A percentile compares a stretch with the other conserved stretches of the same genome.
Evolutionary conservation across 2,329 filamentous ascomycete species (phyloP).

Genomic region (Trichoderma citrinoviride): DNA sequence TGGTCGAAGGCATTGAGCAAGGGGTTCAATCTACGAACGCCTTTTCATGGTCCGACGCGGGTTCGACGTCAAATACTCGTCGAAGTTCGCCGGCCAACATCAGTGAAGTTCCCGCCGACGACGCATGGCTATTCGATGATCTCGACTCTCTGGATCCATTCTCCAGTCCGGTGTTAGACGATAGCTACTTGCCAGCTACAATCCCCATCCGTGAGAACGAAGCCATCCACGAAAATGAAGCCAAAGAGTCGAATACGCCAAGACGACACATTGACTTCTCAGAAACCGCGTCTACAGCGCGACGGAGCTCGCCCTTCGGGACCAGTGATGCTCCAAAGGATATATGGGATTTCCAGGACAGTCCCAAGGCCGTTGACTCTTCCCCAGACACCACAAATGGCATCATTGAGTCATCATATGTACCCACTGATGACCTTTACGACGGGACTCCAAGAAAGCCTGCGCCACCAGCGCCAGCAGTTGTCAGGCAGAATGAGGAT

Average conservation of each 20-base stretch:
- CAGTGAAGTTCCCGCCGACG: slow-evolving; percentile 19
- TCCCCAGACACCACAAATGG: background rate
- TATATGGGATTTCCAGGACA: slow-evolving; percentile 25
- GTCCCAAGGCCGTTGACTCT: slow-evolving; percentile 16
- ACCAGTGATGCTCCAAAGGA: slow-evolving; percentile 18
- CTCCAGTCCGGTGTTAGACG: slow-evolving; percentile 30
- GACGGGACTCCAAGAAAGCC: slow-evolving; percentile 26
- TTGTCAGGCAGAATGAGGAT: background rate
- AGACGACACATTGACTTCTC: slow-evolving; percentile 33
- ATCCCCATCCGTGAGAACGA: slow-evolving; percentile 27
- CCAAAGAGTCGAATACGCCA: background rate
- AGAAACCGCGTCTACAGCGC: slow-evolving; percentile 36
- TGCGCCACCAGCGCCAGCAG: background rate
- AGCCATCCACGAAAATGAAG: background rate
- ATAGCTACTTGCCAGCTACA: slow-evolving; percentile 33
- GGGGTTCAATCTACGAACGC: background rate
- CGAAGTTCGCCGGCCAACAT: slow-evolving; percentile 32
- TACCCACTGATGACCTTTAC: slow-evolving; percentile 32
- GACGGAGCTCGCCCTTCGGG: slow-evolving; percentile 33
- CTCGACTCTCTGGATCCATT: slow-evolving; percentile 26
- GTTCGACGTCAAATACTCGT: slow-evolving; percentile 29
- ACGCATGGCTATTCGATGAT: slow-evolving; percentile 29
- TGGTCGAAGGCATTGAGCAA: too few species aligned
- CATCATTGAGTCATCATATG: slow-evolving; percentile 19
- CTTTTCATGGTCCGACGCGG: slow-evolving; percentile 34